Conservation (phyloP, 2,329 filamentous ascomycete species). For the Penicillium sp. region DNA sequence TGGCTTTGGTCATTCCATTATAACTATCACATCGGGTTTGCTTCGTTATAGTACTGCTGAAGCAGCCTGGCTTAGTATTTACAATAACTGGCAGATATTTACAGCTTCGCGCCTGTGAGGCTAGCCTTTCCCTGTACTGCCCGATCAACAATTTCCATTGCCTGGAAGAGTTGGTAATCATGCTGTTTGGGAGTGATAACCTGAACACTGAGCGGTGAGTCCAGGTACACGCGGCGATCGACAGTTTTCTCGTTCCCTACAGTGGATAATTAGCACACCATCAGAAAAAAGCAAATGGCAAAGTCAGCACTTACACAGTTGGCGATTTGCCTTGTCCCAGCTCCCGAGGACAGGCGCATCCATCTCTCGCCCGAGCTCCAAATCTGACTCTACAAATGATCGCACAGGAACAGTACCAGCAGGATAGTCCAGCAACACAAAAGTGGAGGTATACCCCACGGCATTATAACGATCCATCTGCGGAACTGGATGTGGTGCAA, state of each 20-base stretch:
- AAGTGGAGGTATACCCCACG: constrained; percentile 64
- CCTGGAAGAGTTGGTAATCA: constrained; percentile 58
- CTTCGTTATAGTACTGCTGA: background rate
- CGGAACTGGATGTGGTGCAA: constrained; percentile 67
- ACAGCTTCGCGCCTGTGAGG: constrained; percentile 24
- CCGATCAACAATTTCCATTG: constrained; percentile 58
- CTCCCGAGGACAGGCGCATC: constrained; percentile 47
- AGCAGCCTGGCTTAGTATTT: background rate
- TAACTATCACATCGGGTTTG: background rate
- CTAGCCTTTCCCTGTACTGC: constrained; percentile 28
- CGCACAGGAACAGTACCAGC: constrained; percentile 62
- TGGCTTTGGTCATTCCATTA: background rate
- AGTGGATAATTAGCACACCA: constrained; percentile 7
- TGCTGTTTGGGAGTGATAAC: constrained; percentile 60
- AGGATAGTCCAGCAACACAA: constrained; percentile 66
- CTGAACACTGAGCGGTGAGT: constrained; percentile 60
- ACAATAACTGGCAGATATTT: constrained; percentile 6
- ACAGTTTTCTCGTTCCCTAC: constrained; percentile 52
- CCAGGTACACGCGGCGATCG: constrained; percentile 59
- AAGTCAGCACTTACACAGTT: constrained; percentile 54
- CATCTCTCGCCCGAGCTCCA: constrained; percentile 54
- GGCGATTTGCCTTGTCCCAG: constrained; percentile 65
- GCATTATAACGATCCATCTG: constrained; percentile 66
- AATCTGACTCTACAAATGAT: constrained; percentile 53
- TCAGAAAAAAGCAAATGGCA: background rate